Percentiles rank a stretch among this genome's conserved stretches.
phyloP scores from a whole-genome alignment of 192 early-diverging fungal species.

The Coemansia sp. region DNA sequence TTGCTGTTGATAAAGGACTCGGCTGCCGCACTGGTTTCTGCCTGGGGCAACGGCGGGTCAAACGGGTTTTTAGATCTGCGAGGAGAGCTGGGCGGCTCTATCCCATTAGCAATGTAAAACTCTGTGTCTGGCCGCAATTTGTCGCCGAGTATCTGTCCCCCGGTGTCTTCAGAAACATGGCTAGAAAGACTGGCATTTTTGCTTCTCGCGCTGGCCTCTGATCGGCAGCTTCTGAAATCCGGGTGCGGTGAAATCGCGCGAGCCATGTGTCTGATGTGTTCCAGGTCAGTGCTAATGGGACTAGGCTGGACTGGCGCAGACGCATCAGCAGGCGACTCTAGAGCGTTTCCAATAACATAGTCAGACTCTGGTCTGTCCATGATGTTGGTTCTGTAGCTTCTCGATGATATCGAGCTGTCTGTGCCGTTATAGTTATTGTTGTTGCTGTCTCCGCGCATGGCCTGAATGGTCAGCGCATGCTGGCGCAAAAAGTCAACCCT shows the following conservation, averaged over 20 bases:
- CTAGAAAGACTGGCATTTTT: background rate
- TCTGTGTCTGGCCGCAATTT: slow-evolving; percentile 20
- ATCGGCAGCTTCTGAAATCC: slow-evolving; percentile 9
- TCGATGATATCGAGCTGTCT: background rate
- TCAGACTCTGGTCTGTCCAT: slow-evolving; percentile 9
- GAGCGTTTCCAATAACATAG: slow-evolving; percentile 22
- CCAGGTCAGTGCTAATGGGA: slow-evolving; percentile 1
- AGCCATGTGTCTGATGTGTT: slow-evolving; percentile 28
- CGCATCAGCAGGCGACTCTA: background rate
- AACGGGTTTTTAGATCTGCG: slow-evolving; percentile 2
- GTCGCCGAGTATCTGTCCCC: slow-evolving; percentile 23
- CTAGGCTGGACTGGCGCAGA: background rate
- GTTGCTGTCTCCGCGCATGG: slow-evolving; percentile 13
- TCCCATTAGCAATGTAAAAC: background rate
- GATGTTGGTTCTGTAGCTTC: background rate
- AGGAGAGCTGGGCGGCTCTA: background rate
- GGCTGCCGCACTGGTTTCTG: background rate
- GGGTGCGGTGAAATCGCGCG: slow-evolving; percentile 31
- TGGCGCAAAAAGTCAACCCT: slow-evolving; percentile 39
- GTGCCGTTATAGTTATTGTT: background rate
- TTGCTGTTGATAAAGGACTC: background rate
- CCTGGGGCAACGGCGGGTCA: background rate
- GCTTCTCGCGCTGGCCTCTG: background rate
- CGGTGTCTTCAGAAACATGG: background rate
- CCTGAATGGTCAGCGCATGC: slow-evolving; percentile 36